Evolutionary conservation across 1,139 yeast species (phyloP).

Genomic region (Blastobotrys arbuscula): DNA sequence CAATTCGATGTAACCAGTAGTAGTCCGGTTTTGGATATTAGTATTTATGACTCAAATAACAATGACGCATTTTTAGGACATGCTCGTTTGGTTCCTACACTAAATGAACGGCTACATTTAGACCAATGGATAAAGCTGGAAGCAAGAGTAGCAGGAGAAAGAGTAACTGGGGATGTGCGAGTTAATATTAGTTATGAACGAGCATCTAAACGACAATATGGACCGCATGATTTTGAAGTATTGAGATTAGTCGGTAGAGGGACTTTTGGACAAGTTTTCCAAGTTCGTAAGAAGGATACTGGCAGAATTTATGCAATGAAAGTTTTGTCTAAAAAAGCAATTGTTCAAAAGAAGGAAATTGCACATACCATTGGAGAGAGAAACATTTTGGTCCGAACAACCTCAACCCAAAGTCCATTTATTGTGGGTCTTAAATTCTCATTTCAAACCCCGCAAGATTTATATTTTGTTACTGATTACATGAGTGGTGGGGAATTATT

Average conservation of each 20-base stretch:
- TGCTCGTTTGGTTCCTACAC: conserved; percentile 64
- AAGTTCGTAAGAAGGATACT: conserved; percentile 85
- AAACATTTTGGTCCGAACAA: conserved; percentile 84
- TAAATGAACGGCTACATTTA: conserved; percentile 41
- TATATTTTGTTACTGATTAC: conserved; percentile 90
- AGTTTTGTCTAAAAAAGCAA: conserved; percentile 85
- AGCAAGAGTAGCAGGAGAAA: conserved; percentile 70
- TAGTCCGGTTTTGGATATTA: conserved; percentile 70
- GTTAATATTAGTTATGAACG: conserved; percentile 69
- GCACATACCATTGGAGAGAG: conserved; percentile 98
- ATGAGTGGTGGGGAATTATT: conserved; percentile 98
- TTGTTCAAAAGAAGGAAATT: conserved; percentile 92
- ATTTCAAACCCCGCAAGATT: conserved; percentile 88
- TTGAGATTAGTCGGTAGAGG: conserved; percentile 89
- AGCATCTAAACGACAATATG: conserved; percentile 68
- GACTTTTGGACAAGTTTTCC: conserved; percentile 95
- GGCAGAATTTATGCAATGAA: conserved; percentile 94
- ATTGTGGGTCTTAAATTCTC: conserved; percentile 93
- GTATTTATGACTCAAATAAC: conserved; percentile 77
- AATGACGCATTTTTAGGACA: conserved; percentile 86
- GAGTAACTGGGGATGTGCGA: conserved; percentile 69
- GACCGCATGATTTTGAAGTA: conserved; percentile 91
- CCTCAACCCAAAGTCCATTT: conserved; percentile 76
- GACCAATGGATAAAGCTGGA: conserved; percentile 69
- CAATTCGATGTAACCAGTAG: conserved; percentile 81